A percentile compares a stretch with the other conserved stretches of the same genome.
Conservation (phyloP, 2,329 filamentous ascomycete species). For the Xylariaceae sp. region DNA sequence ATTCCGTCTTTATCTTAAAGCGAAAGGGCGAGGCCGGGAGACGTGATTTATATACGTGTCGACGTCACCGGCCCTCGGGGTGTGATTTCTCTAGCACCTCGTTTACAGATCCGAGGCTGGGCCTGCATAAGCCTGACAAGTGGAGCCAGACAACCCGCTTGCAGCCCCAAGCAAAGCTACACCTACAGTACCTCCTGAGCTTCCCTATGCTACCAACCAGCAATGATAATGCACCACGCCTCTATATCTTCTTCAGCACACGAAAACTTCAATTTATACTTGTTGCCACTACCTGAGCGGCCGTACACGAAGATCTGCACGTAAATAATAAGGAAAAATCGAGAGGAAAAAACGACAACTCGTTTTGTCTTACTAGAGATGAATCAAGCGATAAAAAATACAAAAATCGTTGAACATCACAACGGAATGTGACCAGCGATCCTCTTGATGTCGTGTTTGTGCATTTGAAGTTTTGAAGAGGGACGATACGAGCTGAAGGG, state of each 20-base stretch:
- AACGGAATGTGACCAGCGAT: too few relatives aligned
- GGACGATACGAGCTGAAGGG: too few relatives aligned
- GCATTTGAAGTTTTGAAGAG: too few relatives aligned
- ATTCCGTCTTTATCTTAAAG: constrained; percentile 8
- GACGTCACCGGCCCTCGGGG: neutral
- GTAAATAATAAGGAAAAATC: constrained; percentile 7
- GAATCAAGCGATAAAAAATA: constrained; percentile 16
- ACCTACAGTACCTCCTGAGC: constrained; percentile 6
- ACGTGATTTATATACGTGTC: constrained; percentile 26
- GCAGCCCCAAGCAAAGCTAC: neutral
- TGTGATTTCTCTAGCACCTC: neutral
- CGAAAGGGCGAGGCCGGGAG: constrained; percentile 17
- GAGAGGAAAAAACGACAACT: constrained; percentile 12
- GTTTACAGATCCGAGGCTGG: neutral
- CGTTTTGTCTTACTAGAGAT: constrained; percentile 19
- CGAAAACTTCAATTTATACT: constrained; percentile 15
- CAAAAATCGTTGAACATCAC: constrained; percentile 12
- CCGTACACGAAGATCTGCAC: constrained; percentile 1
- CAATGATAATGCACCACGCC: constrained; percentile 6
- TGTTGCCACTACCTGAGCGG: constrained; percentile 5
- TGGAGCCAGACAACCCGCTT: too few relatives aligned
- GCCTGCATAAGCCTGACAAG: too few relatives aligned
- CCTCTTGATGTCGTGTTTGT: too few relatives aligned
- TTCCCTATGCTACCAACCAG: neutral
- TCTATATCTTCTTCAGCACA: constrained; percentile 24